phyloP scores from a whole-genome alignment of 441 rosid species.

The Eruca vesicaria region DNA sequence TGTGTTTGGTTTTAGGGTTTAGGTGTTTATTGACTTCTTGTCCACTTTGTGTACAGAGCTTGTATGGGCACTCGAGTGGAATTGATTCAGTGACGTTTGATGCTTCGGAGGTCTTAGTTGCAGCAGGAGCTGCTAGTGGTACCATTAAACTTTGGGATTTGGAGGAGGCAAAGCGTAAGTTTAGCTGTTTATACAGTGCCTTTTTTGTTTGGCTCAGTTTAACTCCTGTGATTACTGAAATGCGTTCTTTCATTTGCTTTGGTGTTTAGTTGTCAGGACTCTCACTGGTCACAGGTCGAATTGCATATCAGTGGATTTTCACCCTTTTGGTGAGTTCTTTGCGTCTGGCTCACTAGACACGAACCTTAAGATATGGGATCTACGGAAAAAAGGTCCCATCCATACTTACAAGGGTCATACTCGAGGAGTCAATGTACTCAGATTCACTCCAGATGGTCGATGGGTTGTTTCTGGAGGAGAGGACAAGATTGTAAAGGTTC shows the following conservation, averaged over 20 bases:
- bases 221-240: conserved; percentile 51
- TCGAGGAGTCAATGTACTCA: conserved; percentile 93
- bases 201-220: conserved; percentile 46
- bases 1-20: not conserved
- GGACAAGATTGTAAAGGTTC: conserved; percentile 93
- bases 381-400: conserved; percentile 95
- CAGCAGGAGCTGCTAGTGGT: conserved; percentile 99
- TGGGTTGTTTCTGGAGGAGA: conserved; percentile 99
- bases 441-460: conserved; percentile 99
- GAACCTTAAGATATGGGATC: conserved; percentile 99
- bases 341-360: conserved; percentile 98
- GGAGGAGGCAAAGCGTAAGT: conserved; percentile 94
- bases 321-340: conserved; percentile 98
- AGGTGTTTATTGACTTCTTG: not conserved
- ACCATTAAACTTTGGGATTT: conserved; percentile 99
- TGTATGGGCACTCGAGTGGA: conserved; percentile 95
- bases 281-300: conserved; percentile 97
- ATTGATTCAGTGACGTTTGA: conserved; percentile 97
- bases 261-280: conserved; percentile 77
- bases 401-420: conserved; percentile 99
- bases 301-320: conserved; percentile 95
- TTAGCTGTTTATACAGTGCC: not conserved
- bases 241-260: conserved; percentile 62
- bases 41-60: conserved; percentile 56
- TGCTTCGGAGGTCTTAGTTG: conserved; percentile 89